phyloP scores from a whole-genome alignment of 352 stramenopile species.

The Pythium dissimile region DNA sequence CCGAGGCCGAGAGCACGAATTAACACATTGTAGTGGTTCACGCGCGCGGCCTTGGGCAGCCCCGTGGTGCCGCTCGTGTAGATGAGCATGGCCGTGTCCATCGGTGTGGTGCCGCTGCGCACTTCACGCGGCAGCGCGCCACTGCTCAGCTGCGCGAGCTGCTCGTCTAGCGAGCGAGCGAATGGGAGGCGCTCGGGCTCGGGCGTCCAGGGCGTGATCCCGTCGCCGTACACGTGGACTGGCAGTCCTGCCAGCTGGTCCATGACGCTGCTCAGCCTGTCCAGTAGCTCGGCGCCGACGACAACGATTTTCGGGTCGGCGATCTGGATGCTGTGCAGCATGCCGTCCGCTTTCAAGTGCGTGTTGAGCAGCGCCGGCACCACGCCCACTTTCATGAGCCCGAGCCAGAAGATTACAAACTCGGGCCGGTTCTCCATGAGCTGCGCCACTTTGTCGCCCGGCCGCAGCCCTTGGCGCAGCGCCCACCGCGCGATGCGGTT shows the following conservation, averaged over 20 bases:
- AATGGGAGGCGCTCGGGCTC: slow-evolving; percentile 16
- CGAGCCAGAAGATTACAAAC: slow-evolving; percentile 78
- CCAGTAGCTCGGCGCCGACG: slow-evolving; percentile 41
- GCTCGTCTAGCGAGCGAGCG: slow-evolving; percentile 39
- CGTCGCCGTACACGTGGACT: slow-evolving; percentile 50
- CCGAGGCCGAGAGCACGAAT: slow-evolving; percentile 50
- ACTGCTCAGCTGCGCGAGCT: slow-evolving; percentile 17
- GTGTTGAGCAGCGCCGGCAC: slow-evolving; percentile 86
- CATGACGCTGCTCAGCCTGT: slow-evolving; percentile 33
- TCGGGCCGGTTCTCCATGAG: slow-evolving; percentile 84
- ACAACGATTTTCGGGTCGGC: slow-evolving; percentile 45
- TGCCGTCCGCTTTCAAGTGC: slow-evolving; percentile 49
- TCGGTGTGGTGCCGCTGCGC: slow-evolving; percentile 37
- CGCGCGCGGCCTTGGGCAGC: slow-evolving; percentile 70
- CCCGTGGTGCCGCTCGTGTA: slow-evolving; percentile 86
- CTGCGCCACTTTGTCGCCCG: slow-evolving; percentile 65
- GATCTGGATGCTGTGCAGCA: slow-evolving; percentile 78
- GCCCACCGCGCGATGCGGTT: slow-evolving; percentile 79
- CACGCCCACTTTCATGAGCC: slow-evolving; percentile 77
- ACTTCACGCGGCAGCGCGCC: slow-evolving; percentile 26
- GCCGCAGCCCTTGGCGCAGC: slow-evolving; percentile 33
- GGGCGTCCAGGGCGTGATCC: slow-evolving; percentile 19
- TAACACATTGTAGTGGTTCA: slow-evolving; percentile 65
- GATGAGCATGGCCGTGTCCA: slow-evolving; percentile 71
- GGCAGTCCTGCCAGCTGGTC: slow-evolving; percentile 28